These are phyloP conservation scores for Croton setiger DNA, from an alignment of 441 rosid genomes.

Conservation along the genomic window DNA sequence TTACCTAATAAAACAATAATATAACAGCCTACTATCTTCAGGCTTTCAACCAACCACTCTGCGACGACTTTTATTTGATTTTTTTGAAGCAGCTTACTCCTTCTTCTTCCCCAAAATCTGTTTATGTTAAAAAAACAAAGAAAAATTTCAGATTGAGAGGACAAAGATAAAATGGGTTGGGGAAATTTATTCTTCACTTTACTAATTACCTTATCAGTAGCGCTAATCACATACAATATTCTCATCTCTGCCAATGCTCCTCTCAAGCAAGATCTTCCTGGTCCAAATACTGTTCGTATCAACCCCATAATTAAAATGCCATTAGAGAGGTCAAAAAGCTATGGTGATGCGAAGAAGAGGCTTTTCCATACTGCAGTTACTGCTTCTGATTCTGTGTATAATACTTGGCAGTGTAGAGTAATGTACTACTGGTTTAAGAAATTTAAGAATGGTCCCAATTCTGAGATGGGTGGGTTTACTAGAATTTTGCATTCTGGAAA, in stretches of 20 bases:
- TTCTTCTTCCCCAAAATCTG: neutral
- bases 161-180: conserved; percentile 48
- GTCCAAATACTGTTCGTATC: conserved; percentile 42
- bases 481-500: conserved; percentile 93
- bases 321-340: conserved; percentile 34
- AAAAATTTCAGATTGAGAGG: no score
- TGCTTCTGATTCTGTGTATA: conserved; percentile 87
- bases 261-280: conserved; percentile 78
- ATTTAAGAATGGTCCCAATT: conserved; percentile 49
- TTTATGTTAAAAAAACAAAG: no score
- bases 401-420: conserved; percentile 93
- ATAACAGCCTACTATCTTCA: neutral
- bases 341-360: conserved; percentile 28
- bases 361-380: conserved; percentile 93
- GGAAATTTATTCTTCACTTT: conserved; percentile 62
- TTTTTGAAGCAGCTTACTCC: neutral
- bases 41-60: neutral
- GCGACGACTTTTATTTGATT: conserved; percentile 2
- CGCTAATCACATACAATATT: conserved; percentile 91
- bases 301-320: conserved; percentile 82
- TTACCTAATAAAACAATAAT: neutral
- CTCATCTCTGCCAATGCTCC: conserved; percentile 87
- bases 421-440: conserved; percentile 97
- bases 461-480: conserved; percentile 93
- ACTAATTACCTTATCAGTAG: conserved; percentile 69